Evolutionary conservation across 2,329 filamentous ascomycete species (phyloP), one percentile per base, ranked within the genome.

Genomic region (Pseudofabraea citricarpa): DNA sequence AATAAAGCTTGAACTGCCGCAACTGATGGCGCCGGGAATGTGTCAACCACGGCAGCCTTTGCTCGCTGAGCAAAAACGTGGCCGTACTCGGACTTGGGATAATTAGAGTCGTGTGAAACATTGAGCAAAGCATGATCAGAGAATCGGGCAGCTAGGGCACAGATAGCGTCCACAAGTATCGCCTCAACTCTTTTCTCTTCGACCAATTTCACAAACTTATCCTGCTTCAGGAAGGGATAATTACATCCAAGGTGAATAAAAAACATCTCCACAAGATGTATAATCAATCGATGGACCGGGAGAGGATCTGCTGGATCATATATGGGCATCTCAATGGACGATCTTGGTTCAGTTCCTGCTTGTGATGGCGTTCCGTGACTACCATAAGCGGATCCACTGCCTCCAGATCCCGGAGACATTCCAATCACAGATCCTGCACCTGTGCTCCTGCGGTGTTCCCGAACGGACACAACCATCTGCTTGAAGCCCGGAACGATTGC

Each of bases 401-500:
- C 50, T 20, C 43, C 51, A 12, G 57, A 59, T 29, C 45, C 46
- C 9, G 58, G 56, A 10, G 58, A 60, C 46, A 58, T 50, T 9
- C 47, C 51, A 36, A 51, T 41, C 40, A 52, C 48, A 32, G 56
- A 58, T 18, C 26, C 48, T 18, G 55, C 48, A n/a, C 55, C 56
- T 13, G 72, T 74, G 41, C 81, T 81, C 19, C 75, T 74, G 19
- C 81, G 75, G 46, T 80, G 72, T 47, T 85, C 81, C 46, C 83
- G 76, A 22, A 90, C 79, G 42, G 85, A 83, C 46, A 86, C 83
- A 20, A 94, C 87, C 87, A 94, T 94, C 63, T 94, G 88, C 64
- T 94, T 94, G 68, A 90, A 94, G 18, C 89, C 89, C 1, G 89
- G 89, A 41, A 93, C 87, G 57, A 95, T 95, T 49, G 89, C 90